A percentile compares a stretch with the other conserved stretches of the same genome.
These are phyloP conservation scores for Plasmopara viticola DNA, from an alignment of 352 stramenopile genomes.

Conservation along the genomic window DNA sequence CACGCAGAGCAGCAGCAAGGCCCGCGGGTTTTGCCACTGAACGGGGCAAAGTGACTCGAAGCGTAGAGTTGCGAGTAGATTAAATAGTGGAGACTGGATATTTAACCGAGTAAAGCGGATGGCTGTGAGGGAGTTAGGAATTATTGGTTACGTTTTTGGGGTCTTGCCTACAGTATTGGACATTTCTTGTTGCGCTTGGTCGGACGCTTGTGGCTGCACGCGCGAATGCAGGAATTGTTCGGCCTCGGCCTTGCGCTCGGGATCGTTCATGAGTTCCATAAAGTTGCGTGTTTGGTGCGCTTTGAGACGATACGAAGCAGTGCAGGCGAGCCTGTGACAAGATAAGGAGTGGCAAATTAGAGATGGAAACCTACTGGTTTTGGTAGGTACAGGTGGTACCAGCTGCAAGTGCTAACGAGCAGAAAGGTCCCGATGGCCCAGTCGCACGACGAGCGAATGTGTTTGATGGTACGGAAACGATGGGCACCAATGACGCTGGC, in stretches of 20 bases:
- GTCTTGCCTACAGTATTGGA: background rate
- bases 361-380: background rate
- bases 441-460: conserved; percentile 57
- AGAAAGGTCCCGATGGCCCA: conserved; percentile 60
- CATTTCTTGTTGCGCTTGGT: conserved; percentile 11
- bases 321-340: conserved; percentile 50
- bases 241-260: conserved; percentile 58
- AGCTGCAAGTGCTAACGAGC: conserved; percentile 41
- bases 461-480: conserved; percentile 56
- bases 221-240: conserved; percentile 69
- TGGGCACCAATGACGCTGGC: conserved; percentile 54
- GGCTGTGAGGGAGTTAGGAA: conserved; percentile 5
- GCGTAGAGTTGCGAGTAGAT: background rate
- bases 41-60: background rate
- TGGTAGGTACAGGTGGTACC: conserved; percentile 20
- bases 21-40: background rate
- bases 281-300: conserved; percentile 64
- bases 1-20: conserved; percentile 14
- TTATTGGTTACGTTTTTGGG: background rate
- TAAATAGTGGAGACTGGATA: conserved; percentile 8
- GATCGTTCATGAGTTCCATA: conserved; percentile 84
- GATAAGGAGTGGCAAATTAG: background rate
- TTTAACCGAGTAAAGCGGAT: conserved; percentile 17
- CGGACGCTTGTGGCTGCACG: conserved; percentile 25
- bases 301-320: conserved; percentile 40